These are phyloP conservation scores for Pterocarpus santalinus DNA, from an alignment of 306 rosid genomes.

Conservation along the genomic window DNA sequence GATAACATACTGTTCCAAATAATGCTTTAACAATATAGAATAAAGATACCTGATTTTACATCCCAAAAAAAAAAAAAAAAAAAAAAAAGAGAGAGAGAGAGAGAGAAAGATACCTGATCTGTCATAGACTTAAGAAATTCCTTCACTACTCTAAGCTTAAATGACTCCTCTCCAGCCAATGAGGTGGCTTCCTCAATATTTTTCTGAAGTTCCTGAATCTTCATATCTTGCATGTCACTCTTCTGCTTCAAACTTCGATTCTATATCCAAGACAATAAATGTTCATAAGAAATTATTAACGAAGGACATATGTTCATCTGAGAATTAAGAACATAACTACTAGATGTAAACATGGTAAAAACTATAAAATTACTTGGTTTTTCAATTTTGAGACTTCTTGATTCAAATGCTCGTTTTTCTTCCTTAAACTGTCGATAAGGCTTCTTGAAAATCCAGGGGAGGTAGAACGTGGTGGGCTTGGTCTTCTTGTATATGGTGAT, in stretches of 20 bases:
- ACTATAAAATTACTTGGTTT: constrained; percentile 62
- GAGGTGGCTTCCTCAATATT: constrained; percentile 55
- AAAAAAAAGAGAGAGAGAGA: too few relatives aligned
- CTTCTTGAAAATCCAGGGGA: constrained; percentile 85
- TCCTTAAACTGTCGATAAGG: constrained; percentile 81
- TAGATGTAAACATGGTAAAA: constrained; percentile 27
- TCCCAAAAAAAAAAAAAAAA: too few relatives aligned
- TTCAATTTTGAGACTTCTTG: constrained; percentile 79
- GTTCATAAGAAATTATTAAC: constrained; percentile 34
- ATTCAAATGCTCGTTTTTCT: constrained; percentile 68
- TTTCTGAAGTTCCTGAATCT: constrained; percentile 67
- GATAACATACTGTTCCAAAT: constrained; percentile 2
- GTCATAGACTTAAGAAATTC: constrained; percentile 66
- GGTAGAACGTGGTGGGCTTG: constrained; percentile 81
- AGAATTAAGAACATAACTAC: constrained; percentile 25
- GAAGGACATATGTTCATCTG: constrained; percentile 6
- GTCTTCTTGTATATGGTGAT: constrained; percentile 76
- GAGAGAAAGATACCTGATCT: constrained; percentile 66
- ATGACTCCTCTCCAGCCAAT: constrained; percentile 67
- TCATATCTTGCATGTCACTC: constrained; percentile 66
- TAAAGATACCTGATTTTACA: constrained; percentile 65
- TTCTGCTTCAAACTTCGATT: constrained; percentile 68
- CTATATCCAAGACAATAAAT: constrained; percentile 56
- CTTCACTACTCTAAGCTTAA: constrained; percentile 61
- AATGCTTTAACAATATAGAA: not conserved